These are phyloP conservation scores for Neurospora sp. DNA, from an alignment of 2,329 filamentous ascomycete genomes.

Conservation along the genomic window DNA sequence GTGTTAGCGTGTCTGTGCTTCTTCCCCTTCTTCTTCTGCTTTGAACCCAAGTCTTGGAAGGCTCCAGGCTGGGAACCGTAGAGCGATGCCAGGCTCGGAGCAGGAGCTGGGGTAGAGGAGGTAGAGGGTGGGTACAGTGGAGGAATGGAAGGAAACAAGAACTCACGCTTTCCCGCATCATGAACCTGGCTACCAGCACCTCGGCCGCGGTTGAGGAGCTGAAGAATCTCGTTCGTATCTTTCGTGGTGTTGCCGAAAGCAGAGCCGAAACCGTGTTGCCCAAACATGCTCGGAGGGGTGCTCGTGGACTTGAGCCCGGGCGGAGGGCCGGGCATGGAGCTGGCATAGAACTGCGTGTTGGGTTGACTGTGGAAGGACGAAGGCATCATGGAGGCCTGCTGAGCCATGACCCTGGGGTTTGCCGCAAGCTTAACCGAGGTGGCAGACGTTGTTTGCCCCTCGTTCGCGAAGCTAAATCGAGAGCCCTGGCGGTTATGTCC, in stretches of 20 bases:
- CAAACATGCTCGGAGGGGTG: constrained; percentile 91
- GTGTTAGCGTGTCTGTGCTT: constrained; percentile 99
- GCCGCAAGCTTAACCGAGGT: constrained; percentile 65
- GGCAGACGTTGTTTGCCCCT: constrained; percentile 49
- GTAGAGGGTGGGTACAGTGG: constrained; percentile 76
- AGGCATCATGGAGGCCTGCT: constrained; percentile 82
- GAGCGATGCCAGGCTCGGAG: constrained; percentile 82
- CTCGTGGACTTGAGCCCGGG: constrained; percentile 92
- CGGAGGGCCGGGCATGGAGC: constrained; percentile 82
- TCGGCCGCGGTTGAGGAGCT: constrained; percentile 63
- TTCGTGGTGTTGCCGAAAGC: constrained; percentile 60
- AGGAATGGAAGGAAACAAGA: constrained; percentile 85
- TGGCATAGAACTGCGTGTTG: constrained; percentile 66
- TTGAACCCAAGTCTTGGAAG: constrained; percentile 85
- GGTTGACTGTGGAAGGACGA: constrained; percentile 49
- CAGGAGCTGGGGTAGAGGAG: constrained; percentile 76
- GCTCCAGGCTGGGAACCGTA: constrained; percentile 77
- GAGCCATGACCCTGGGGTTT: constrained; percentile 71
- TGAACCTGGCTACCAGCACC: constrained; percentile 59
- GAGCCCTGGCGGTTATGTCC: constrained; percentile 77
- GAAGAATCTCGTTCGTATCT: constrained; percentile 67
- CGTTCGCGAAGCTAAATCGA: constrained; percentile 78
- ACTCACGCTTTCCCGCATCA: constrained; percentile 97
- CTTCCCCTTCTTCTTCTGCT: constrained; percentile 99
- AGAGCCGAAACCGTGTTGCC: constrained; percentile 75